Evolutionary conservation across 2,329 filamentous ascomycete species (phyloP), one percentile per base, ranked within the genome.

Genomic region (Arachnopeziza araneosa): DNA sequence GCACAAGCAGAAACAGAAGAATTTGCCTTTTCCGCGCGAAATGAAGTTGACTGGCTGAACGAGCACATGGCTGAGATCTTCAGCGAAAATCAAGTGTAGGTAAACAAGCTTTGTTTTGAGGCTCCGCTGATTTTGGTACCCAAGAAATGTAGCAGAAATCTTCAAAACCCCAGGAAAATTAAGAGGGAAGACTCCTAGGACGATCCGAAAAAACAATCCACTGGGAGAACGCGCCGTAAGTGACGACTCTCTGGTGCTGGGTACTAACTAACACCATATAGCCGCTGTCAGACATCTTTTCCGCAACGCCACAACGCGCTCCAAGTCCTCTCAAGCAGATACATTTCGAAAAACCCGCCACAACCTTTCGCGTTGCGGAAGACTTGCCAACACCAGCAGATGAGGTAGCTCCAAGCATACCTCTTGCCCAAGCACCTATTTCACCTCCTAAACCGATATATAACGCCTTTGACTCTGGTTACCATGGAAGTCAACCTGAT

Each of bases 41-140:
- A 98, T 76, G 95, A 99, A 74, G 79, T 98, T 71, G 93, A 98
- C 73, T 99, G 95, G 95, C 80, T 99, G 69, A 98, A 99, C 71
- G 95, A 98, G 77, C 95, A 99, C 75, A 97, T 99, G 93, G 85
- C 86, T 55, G 91, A 96, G 64, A 91, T 99, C 70, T 96, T 98
- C 73, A 88, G 87, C 69, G 86, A 88, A 68, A 89, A 92, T 71
- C 86, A 93, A 76, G 84, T 92, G 95, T 97, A 84, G 70, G 89
- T 82, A 66, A 68, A 70, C 65, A 67, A 59, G 57, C 56, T 49
- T 62, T 51, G 36, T n/a, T 52, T 23, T 36, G 54, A 30, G 60
- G 36, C 36, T 22, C 8, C 55, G 48, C 65, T 70, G 52, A 69
- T 55, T 51, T 44, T n/a, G 14, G 17, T 8, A 30, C 22, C 26